Percentiles rank a stretch among this genome's conserved stretches.
These are phyloP conservation scores for Ceratobasidium sp. DNA, from an alignment of 1,284 basidiomycete genomes.

Conservation along the genomic window DNA sequence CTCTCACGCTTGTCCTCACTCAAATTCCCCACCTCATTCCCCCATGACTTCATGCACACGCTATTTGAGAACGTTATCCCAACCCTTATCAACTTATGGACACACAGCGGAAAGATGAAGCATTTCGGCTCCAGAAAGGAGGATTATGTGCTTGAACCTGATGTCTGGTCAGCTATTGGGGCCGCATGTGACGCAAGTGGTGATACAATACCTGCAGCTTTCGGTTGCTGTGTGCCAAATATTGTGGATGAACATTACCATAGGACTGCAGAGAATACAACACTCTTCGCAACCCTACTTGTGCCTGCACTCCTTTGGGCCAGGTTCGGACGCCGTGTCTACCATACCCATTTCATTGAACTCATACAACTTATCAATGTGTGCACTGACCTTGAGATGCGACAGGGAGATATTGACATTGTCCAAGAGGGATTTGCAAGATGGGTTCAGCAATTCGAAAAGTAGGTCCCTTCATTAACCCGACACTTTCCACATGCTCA, in stretches of 20 bases:
- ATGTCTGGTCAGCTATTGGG: constrained; percentile 54
- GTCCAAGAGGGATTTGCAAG: constrained; percentile 52
- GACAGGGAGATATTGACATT: constrained; percentile 49
- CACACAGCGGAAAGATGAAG: neutral
- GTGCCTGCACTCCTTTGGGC: constrained; percentile 29
- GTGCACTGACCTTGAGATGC: constrained; percentile 57
- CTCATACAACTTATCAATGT: constrained; percentile 54
- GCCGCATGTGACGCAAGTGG: constrained; percentile 50
- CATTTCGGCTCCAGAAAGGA: constrained; percentile 44
- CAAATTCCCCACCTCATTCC: constrained; percentile 40
- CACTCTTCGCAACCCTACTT: constrained; percentile 40
- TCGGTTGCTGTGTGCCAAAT: constrained; percentile 55
- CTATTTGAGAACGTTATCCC: constrained; percentile 43
- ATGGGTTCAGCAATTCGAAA: constrained; percentile 58
- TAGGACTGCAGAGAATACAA: constrained; percentile 51
- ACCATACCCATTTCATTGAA: constrained; percentile 55
- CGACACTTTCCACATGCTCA: too few species aligned
- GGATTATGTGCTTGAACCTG: constrained; percentile 43
- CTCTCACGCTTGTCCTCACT: constrained; percentile 32
- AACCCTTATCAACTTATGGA: constrained; percentile 41
- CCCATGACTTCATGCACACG: constrained; percentile 45
- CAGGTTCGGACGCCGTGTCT: neutral
- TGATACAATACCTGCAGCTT: constrained; percentile 55
- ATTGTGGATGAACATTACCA: constrained; percentile 51
- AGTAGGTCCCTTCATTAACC: too few species aligned